phyloP scores from a whole-genome alignment of 805 yeast species.

The Clavispora carvajalis region DNA sequence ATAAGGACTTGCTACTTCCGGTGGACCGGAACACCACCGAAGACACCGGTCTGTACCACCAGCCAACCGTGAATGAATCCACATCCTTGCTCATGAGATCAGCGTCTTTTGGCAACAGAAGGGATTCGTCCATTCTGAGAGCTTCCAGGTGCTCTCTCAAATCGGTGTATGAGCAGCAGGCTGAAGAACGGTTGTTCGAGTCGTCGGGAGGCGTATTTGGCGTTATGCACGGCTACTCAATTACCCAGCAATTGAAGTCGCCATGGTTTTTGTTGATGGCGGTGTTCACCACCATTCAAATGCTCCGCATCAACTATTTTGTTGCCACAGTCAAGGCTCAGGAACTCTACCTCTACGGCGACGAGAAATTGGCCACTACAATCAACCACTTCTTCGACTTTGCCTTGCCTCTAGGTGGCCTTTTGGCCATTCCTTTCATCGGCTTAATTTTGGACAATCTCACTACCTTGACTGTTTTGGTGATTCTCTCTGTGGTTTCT shows the following conservation, averaged over 20 bases:
- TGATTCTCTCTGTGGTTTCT: conserved; percentile 50
- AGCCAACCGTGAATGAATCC: conserved; percentile 37
- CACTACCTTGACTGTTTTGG: conserved; percentile 54
- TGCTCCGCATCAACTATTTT: conserved; percentile 88
- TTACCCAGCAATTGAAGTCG: conserved; percentile 45
- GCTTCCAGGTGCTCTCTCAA: conserved; percentile 38
- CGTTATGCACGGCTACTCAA: conserved; percentile 60
- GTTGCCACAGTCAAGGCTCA: conserved; percentile 86
- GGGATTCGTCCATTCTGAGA: conserved; percentile 35
- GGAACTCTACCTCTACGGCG: conserved; percentile 64
- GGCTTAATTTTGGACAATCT: conserved; percentile 75
- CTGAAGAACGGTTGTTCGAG: conserved; percentile 48
- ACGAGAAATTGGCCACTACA: conserved; percentile 45
- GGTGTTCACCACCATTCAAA: conserved; percentile 75
- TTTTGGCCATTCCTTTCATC: conserved; percentile 79
- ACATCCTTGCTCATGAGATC: conserved; percentile 34
- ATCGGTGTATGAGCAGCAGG: conserved; percentile 62
- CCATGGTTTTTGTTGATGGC: conserved; percentile 80
- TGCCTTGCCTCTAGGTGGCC: conserved; percentile 85
- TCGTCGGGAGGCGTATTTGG: conserved; percentile 62
- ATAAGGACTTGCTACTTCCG: conserved; percentile 39
- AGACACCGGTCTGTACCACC: conserved; percentile 15
- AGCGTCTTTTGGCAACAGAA: conserved; percentile 21
- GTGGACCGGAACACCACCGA: conserved; percentile 29
- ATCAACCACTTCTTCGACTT: conserved; percentile 73